Evolutionary conservation across 202 grass and related monocot genomes (phyloP).

Genomic region (Musa balbisiana): DNA sequence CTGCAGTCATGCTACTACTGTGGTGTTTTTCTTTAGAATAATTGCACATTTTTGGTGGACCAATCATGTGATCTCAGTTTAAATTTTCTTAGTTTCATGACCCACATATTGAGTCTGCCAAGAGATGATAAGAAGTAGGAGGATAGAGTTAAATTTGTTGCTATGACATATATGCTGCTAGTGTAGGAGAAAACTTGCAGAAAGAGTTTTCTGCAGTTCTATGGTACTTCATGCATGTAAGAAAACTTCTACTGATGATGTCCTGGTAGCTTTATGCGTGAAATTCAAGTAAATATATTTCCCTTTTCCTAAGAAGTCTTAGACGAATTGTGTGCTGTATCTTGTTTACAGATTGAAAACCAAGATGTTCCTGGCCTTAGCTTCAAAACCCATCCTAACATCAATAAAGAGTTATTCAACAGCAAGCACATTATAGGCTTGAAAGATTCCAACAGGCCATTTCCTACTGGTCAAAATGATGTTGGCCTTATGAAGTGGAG

Average conservation of each 20-base stretch:
- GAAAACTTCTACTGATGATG: neutral
- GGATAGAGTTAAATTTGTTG: neutral
- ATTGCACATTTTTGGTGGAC: too few relatives aligned
- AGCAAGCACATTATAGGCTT: constrained; percentile 68
- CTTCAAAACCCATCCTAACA: constrained; percentile 83
- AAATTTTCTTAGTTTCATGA: too few relatives aligned
- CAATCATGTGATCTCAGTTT: too few relatives aligned
- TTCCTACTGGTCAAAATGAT: constrained; percentile 84
- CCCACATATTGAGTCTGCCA: neutral
- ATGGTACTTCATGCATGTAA: neutral
- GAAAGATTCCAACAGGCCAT: constrained; percentile 90
- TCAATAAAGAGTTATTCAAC: constrained; percentile 85
- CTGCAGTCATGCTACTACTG: neutral
- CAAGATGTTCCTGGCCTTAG: constrained; percentile 58
- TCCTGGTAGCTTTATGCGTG: neutral
- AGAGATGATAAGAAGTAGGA: neutral
- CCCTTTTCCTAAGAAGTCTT: neutral
- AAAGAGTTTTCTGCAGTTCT: neutral
- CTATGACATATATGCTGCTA: neutral
- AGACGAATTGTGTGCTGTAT: neutral
- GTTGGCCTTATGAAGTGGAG: constrained; percentile 89
- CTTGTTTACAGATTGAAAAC: constrained; percentile 57
- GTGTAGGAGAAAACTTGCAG: neutral
- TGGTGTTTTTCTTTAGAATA: too few relatives aligned
- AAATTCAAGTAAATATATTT: neutral